Evolutionary conservation across 2,329 filamentous ascomycete species (phyloP).

Genomic region (Rhynchosporium graminicola): DNA sequence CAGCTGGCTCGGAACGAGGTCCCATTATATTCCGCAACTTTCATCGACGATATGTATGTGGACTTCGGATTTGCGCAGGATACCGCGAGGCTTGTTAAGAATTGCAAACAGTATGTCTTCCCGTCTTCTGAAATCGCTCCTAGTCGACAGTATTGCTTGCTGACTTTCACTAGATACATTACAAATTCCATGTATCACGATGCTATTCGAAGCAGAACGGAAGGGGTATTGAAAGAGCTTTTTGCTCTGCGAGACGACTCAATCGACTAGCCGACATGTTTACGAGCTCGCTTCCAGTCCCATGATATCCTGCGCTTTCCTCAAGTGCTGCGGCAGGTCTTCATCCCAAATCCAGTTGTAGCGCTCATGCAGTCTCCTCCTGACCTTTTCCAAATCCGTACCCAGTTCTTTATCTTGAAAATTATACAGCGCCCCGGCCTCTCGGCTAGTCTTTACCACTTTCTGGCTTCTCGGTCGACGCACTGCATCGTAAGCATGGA

Average conservation of each 20-base stretch:
- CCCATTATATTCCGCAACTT: constrained; percentile 83
- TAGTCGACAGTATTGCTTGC: no score
- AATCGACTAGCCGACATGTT: constrained; percentile 49
- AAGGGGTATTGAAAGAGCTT: constrained; percentile 75
- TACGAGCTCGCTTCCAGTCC: constrained; percentile 19
- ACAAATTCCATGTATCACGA: constrained; percentile 90
- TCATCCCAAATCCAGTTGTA: constrained; percentile 44
- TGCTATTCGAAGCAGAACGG: constrained; percentile 70
- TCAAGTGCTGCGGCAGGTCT: constrained; percentile 42
- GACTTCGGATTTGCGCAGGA: constrained; percentile 72
- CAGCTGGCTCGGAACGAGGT: constrained; percentile 72
- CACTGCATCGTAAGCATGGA: constrained; percentile 53
- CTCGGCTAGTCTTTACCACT: constrained; percentile 38
- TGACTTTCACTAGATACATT: constrained; percentile 52
- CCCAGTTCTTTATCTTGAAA: constrained; percentile 45
- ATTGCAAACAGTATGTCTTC: constrained; percentile 60
- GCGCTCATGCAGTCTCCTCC: constrained; percentile 41
- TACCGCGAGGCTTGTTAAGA: constrained; percentile 73
- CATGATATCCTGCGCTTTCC: constrained; percentile 43
- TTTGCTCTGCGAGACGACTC: constrained; percentile 74
- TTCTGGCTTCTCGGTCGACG: constrained; percentile 44
- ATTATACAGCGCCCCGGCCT: constrained; percentile 45
- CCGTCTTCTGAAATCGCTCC: no score
- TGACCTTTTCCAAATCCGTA: constrained; percentile 42
- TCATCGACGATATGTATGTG: constrained; percentile 90